Evolutionary conservation across 495 filamentous ascomycete genomes (phyloP).

Genomic region (Penicillium lividum): DNA sequence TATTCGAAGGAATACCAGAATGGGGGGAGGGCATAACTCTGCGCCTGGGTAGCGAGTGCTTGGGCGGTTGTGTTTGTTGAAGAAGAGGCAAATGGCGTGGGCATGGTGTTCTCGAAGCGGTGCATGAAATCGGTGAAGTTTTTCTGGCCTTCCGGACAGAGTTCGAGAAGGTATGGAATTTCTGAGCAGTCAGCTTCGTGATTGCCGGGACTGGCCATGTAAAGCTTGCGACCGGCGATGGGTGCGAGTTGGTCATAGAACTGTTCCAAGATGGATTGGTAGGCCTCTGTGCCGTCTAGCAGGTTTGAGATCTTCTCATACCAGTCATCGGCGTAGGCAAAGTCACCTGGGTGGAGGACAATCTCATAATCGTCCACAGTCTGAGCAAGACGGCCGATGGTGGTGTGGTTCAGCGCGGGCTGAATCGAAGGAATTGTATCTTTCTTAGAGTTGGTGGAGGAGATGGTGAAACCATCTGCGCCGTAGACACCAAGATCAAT

Average conservation of each 20-base stretch:
- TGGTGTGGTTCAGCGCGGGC: conserved; percentile 62
- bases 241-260: conserved; percentile 54
- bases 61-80: conserved; percentile 49
- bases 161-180: conserved; percentile 39
- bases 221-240: conserved; percentile 45
- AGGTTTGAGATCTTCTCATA: conserved; percentile 40
- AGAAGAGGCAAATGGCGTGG: conserved; percentile 45
- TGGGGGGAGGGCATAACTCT: conserved; percentile 53
- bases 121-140: conserved; percentile 63
- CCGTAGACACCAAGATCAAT: conserved; percentile 61
- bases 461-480: conserved; percentile 54
- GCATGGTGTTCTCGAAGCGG: conserved; percentile 54
- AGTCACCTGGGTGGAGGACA: conserved; percentile 58
- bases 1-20: conserved; percentile 70
- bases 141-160: conserved; percentile 58
- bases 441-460: conserved; percentile 45
- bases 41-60: conserved; percentile 48
- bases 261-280: conserved; percentile 55
- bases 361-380: conserved; percentile 61
- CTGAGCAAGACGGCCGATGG: conserved; percentile 55
- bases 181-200: conserved; percentile 56
- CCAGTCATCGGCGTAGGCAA: conserved; percentile 59
- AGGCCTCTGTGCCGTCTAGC: conserved; percentile 42
- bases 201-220: conserved; percentile 58
- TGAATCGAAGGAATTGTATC: conserved; percentile 53